phyloP scores from a whole-genome alignment of 2,329 filamentous ascomycete genomes.

The Ceratocystis variospora region DNA sequence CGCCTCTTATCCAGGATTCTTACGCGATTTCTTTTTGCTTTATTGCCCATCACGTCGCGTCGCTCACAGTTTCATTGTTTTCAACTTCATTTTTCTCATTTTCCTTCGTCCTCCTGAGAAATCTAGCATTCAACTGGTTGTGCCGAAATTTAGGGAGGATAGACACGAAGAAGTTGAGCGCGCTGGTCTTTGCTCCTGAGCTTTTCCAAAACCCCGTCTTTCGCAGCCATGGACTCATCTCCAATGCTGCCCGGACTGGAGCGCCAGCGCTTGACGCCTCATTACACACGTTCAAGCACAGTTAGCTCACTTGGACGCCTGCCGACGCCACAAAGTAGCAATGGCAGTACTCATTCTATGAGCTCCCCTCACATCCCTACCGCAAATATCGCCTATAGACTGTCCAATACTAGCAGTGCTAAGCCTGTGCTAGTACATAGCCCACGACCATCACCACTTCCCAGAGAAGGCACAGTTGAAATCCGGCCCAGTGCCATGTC shows the following conservation, averaged over 20 bases:
- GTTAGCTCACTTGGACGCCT: conserved; percentile 16
- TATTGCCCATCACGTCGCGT: neutral
- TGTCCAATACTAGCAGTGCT: conserved; percentile 30
- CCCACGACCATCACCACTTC: conserved; percentile 29
- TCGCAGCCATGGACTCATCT: conserved; percentile 22
- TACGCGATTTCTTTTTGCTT: conserved; percentile 3
- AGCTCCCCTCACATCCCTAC: conserved; percentile 27
- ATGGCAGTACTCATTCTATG: conserved; percentile 30
- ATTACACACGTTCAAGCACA: conserved; percentile 24
- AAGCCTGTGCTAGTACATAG: conserved; percentile 27
- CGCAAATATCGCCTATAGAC: conserved; percentile 27
- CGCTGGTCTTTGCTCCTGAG: neutral
- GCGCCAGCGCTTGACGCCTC: conserved; percentile 31
- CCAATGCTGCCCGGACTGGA: conserved; percentile 34
- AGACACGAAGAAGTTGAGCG: neutral
- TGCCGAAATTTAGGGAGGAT: neutral
- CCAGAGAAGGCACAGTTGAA: conserved; percentile 32
- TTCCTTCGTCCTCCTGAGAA: neutral
- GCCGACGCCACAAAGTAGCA: conserved; percentile 30
- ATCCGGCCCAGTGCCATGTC: conserved; percentile 33
- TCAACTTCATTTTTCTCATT: neutral
- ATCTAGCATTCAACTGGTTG: neutral
- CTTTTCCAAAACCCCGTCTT: neutral
- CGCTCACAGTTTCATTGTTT: neutral
- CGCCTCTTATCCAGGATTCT: neutral